Evolutionary conservation across 83 land plant species (phyloP).

Genomic region (Thuja plicata): DNA sequence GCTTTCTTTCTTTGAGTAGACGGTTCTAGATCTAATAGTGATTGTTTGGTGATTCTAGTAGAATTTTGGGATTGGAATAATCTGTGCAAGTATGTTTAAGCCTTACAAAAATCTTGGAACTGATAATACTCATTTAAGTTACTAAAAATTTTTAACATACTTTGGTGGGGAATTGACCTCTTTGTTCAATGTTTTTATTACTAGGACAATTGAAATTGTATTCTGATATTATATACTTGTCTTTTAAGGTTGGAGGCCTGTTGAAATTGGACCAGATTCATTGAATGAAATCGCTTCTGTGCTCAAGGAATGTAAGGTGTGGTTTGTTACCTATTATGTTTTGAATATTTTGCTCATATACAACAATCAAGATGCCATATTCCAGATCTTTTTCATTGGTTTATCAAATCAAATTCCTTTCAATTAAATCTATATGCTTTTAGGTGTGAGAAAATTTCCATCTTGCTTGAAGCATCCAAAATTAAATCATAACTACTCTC

Average conservation of each 20-base stretch:
- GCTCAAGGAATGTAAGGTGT: slow-evolving; percentile 55
- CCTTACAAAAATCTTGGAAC: not conserved
- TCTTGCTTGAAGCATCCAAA: not conserved
- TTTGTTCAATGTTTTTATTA: not conserved
- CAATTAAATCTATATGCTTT: not conserved
- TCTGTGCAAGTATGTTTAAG: not conserved
- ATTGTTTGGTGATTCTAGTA: too few species aligned
- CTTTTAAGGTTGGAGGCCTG: slow-evolving; percentile 58
- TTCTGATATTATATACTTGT: not conserved
- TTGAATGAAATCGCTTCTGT: slow-evolving; percentile 38
- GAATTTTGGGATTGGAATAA: not conserved
- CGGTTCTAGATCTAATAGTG: too few species aligned
- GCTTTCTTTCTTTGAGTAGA: too few species aligned
- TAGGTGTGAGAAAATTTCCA: not conserved
- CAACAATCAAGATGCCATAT: not conserved
- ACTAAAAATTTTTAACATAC: not conserved
- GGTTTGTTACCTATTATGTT: not conserved
- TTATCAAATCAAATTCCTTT: not conserved
- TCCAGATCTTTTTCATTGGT: not conserved
- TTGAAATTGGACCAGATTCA: slow-evolving; percentile 60
- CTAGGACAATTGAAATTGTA: not conserved
- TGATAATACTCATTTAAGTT: not conserved
- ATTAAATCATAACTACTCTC: not conserved
- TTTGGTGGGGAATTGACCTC: not conserved
- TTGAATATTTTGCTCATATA: not conserved